Evolutionary conservation across 306 rosid genomes (phyloP).

Genomic region (Ochetophila trinervis): DNA sequence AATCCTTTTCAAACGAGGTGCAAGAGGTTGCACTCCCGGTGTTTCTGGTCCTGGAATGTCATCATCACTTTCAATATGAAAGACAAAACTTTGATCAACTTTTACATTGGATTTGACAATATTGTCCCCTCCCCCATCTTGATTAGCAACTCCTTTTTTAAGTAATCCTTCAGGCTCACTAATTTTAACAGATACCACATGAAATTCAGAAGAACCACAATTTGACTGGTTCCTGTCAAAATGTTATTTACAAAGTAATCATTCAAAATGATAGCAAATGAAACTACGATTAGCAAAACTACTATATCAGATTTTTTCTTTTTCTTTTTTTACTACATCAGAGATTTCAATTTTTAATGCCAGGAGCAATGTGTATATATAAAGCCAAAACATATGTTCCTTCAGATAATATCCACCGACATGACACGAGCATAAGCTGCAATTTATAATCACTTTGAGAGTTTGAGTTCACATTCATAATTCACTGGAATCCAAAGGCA

Average conservation of each 20-base stretch:
- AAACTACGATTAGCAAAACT: not conserved
- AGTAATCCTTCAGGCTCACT: constrained; percentile 24
- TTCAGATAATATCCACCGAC: not conserved
- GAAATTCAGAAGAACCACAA: constrained; percentile 24
- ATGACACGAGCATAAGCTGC: not conserved
- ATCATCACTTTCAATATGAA: constrained; percentile 33
- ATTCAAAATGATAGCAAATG: not conserved
- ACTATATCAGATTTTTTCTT: not conserved
- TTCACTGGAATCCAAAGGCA: not conserved
- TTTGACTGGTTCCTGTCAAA: constrained; percentile 46
- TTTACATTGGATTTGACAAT: constrained; percentile 27
- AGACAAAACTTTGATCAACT: constrained; percentile 19
- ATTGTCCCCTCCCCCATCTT: constrained; percentile 21
- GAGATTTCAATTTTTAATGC: too few relatives aligned
- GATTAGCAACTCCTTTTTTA: constrained; percentile 33
- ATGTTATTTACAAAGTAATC: not conserved
- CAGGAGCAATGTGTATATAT: not conserved
- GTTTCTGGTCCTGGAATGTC: constrained; percentile 71
- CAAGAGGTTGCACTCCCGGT: constrained; percentile 59
- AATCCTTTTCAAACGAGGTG: constrained; percentile 56
- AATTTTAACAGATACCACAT: constrained; percentile 24
- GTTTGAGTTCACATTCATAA: not conserved
- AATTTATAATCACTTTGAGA: not conserved
- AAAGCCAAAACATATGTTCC: too few relatives aligned
- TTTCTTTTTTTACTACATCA: not conserved